Conservation (phyloP, 768 basidiomycete species). For the Epithele typhae region DNA sequence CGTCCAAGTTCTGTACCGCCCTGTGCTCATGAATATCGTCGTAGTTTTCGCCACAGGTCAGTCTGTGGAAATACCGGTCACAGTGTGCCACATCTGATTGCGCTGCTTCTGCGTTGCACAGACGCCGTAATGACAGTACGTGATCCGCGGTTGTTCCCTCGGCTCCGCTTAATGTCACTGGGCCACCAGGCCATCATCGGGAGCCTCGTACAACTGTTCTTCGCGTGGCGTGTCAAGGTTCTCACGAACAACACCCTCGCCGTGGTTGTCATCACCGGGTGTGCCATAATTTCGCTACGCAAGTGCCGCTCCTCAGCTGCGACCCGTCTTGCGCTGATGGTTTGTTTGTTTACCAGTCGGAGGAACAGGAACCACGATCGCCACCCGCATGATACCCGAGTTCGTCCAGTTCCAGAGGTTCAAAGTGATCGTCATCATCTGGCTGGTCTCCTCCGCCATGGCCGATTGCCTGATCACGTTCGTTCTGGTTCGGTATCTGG, state of each 20-base stretch:
- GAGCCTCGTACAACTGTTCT: slow-evolving; percentile 42
- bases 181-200: slow-evolving; percentile 39
- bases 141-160: slow-evolving; percentile 4
- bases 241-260: slow-evolving; percentile 27
- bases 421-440: slow-evolving; percentile 32
- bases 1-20: background rate
- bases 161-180: background rate
- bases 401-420: slow-evolving; percentile 32
- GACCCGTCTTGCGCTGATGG: too few relatives aligned
- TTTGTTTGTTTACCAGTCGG: too few relatives aligned
- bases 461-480: slow-evolving; percentile 41
- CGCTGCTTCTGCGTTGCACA: slow-evolving; percentile 8
- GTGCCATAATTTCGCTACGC: slow-evolving; percentile 25
- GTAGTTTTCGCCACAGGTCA: slow-evolving; percentile 40
- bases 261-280: slow-evolving; percentile 23
- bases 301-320: slow-evolving; percentile 7
- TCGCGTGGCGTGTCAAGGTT: slow-evolving; percentile 39
- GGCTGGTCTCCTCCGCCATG: slow-evolving; percentile 38
- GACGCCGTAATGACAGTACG: slow-evolving; percentile 45
- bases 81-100: too few relatives aligned
- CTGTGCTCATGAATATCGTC: background rate
- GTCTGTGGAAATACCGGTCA: too few relatives aligned
- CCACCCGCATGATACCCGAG: slow-evolving; percentile 27
- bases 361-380: slow-evolving; percentile 30
- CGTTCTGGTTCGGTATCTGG: slow-evolving; percentile 41